These are phyloP conservation scores for Eucalyptus microcorys DNA, from an alignment of 345 rosid species.

Conservation along the genomic window DNA sequence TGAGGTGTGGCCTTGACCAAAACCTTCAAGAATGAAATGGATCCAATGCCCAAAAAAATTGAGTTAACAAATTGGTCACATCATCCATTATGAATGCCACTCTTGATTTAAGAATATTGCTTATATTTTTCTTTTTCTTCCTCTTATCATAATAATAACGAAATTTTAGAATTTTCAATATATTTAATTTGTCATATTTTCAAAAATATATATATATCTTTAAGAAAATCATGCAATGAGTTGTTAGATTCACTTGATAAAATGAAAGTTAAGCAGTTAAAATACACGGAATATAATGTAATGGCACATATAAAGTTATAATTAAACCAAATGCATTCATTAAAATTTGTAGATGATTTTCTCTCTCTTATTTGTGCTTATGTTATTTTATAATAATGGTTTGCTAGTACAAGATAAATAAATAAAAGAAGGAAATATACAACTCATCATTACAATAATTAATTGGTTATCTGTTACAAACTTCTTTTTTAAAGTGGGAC, in stretches of 20 bases:
- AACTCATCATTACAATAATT: not conserved
- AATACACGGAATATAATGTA: not conserved
- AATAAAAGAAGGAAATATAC: not conserved
- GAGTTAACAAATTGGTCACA: not conserved
- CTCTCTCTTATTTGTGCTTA: not conserved
- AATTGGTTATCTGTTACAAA: not conserved
- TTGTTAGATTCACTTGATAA: rapidly evolving
- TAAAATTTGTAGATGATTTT: not conserved
- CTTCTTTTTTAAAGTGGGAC: not conserved
- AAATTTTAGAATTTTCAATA: no score
- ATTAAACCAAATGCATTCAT: not conserved
- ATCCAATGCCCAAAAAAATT: not conserved
- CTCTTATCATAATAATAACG: no score
- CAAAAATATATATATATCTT: no score
- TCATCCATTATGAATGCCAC: not conserved
- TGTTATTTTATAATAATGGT: not conserved
- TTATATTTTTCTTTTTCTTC: no score
- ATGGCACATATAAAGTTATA: not conserved
- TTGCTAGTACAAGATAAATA: not conserved
- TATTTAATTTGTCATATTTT: rapidly evolving
- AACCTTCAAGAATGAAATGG: not conserved
- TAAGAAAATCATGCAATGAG: not conserved
- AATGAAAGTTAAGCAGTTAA: not conserved
- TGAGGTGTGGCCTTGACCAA: not conserved
- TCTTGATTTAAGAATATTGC: not conserved